Evolutionary conservation across 208 protist species (phyloP), one percentile per base, ranked within the genome.

Genomic region (Giardia muris): DNA sequence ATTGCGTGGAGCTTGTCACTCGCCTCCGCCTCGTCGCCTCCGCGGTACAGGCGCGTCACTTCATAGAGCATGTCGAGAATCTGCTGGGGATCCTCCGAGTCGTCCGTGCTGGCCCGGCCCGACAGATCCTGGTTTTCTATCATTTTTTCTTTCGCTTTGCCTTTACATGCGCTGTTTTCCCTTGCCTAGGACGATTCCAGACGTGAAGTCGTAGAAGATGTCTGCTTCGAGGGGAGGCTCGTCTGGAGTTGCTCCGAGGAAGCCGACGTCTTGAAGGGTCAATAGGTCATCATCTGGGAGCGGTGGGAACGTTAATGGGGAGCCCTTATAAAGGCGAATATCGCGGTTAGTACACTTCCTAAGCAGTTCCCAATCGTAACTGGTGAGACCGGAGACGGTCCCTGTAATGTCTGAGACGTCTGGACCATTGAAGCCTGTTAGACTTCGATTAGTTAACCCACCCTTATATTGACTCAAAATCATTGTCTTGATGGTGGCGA

Each of bases 291-390:
- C 87, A 2, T 44, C n/a, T 47, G 87, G 87, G 2, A 47, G n/a
- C 2, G 87, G 87, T 47, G 87, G 87, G 1, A 3, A 90, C 48
- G 87, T 90, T 4, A 90, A n/a, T 43, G 87, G 87, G 30, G 87
- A 90, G 45, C 87, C 87, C 87, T 90, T 90, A 90, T 90, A 90
- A 1, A 90, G 43, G 2, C 45, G 46, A 19, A 90, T 47, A 47
- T 90, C 87, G 4, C 1, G 2, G 48, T 47, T 90, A 0, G 48
- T 30, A 1, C 42, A 2, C 42, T 2, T 47, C 1, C 1, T 47
- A 47, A 47, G 0, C 43, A 47, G 42, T 47, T 90, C 2, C 10
- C 4, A 47, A 90, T 90, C 87, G 45, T 47, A 47, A 39, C 48
- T 46, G n/a, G 87, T 90, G 0, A 90, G 2, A 44, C 2, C 87